phyloP scores from a whole-genome alignment of 2,329 filamentous ascomycete genomes.

The Magnaporthiopsis incrustans region DNA sequence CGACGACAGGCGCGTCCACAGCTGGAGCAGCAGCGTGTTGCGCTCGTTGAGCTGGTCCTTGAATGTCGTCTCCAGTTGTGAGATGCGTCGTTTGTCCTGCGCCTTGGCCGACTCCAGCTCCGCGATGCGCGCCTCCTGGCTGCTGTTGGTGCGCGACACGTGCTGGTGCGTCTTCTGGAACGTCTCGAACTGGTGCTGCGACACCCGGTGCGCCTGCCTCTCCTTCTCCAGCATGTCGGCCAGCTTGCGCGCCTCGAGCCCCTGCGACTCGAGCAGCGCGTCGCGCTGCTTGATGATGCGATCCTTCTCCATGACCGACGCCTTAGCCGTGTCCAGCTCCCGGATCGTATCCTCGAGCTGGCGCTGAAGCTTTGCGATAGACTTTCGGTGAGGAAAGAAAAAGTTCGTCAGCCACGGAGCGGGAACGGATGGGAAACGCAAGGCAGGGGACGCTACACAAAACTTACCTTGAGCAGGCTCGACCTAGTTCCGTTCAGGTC shows the following conservation, averaged over 20 bases:
- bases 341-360: constrained; percentile 78
- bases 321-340: constrained; percentile 72
- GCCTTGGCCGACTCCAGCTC: constrained; percentile 78
- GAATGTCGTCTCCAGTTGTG: constrained; percentile 68
- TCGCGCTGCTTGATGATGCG: constrained; percentile 85
- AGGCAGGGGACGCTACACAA: too few species aligned
- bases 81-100: constrained; percentile 69
- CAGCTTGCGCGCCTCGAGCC: constrained; percentile 76
- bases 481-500: constrained; percentile 81
- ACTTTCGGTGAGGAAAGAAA: constrained; percentile 41
- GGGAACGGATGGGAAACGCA: constrained; percentile 7
- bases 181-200: constrained; percentile 80
- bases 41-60: constrained; percentile 84
- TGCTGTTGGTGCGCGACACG: constrained; percentile 74
- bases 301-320: constrained; percentile 80
- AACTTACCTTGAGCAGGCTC: constrained; percentile 66
- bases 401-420: neutral
- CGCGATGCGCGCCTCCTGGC: constrained; percentile 74
- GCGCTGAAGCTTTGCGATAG: constrained; percentile 77
- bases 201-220: constrained; percentile 72
- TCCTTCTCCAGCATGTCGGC: constrained; percentile 89
- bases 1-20: constrained; percentile 82
- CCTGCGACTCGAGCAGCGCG: constrained; percentile 77
- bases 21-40: constrained; percentile 75
- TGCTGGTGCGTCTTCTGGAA: constrained; percentile 83